Evolutionary conservation across 2,329 filamentous ascomycete genomes (phyloP), one percentile per base, ranked within the genome.

Genomic region (Sarocladium brachiariae): DNA sequence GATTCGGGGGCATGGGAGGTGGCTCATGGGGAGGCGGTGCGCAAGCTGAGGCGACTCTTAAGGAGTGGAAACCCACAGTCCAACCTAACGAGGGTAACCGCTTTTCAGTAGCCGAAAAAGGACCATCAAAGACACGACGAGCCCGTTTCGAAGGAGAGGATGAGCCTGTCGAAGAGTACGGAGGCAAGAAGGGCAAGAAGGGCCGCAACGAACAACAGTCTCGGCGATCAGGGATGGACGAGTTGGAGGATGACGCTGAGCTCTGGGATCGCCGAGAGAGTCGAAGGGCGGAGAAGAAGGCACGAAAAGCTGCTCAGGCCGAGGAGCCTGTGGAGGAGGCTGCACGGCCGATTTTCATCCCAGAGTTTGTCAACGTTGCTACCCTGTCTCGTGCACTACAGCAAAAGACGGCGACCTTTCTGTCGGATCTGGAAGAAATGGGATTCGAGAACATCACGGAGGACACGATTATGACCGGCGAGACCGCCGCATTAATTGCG

Each of bases 281-380:
- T 30, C 68, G 64, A 35, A 74, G 72, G 54, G 69, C 65, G 5
- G 70, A 74, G 53, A 72, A 69, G 53, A 65, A 67, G 49, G 69
- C 67, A 13, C 63, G 61, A 49, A 71, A 68, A 52, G 61, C 65
- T 35, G 30, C 30, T 16, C 55, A 66, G 56, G 70, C 68, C 53
- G 65, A 68, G 62, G 65, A 68, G 53, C 64, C 64, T 47, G 63
- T 67, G 59, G 47, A 79, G 57, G 63, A 79, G 57, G 63, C 65
- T 30, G 80, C 78, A 2, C 77, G 76, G 1, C 70, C 69, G 1
- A 87, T 99, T 41, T 80, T 85, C 50, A 72, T 99, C 19, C 95
- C 95, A 0, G 89, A 96, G 62, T 95, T 89, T 59, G 95, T 99
- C 66, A 93, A 82, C 59, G 84, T 96, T n/a, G 77, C 81, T 9